Percentiles rank a stretch among this genome's conserved stretches.
phyloP scores from a whole-genome alignment of 2,329 filamentous ascomycete species.

The Colletotrichum trifolii region DNA sequence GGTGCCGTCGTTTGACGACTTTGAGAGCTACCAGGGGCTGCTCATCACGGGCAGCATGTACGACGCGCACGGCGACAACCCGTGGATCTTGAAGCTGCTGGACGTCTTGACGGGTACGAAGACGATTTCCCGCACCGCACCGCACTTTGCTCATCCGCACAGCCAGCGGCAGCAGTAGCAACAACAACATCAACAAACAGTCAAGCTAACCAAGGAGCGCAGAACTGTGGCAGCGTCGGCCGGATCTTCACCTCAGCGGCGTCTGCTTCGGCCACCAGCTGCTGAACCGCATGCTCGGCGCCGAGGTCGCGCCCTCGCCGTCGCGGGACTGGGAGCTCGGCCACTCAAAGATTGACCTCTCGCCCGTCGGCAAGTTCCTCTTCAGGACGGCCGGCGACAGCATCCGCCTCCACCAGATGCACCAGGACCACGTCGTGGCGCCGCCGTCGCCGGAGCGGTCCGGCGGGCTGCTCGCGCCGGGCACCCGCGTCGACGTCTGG shows the following conservation, averaged over 20 bases:
- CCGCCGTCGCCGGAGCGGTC: constrained; percentile 65
- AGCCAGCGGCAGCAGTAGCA: no score
- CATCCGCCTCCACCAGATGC: constrained; percentile 81
- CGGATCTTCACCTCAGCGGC: constrained; percentile 71
- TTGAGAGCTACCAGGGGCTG: constrained; percentile 77
- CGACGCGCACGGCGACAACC: constrained; percentile 76
- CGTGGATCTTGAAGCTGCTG: constrained; percentile 80
- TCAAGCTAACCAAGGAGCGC: not conserved
- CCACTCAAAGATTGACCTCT: constrained; percentile 73
- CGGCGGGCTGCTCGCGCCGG: constrained; percentile 49
- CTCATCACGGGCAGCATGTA: constrained; percentile 77
- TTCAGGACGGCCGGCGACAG: constrained; percentile 66
- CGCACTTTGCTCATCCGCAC: not conserved
- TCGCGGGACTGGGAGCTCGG: constrained; percentile 78
- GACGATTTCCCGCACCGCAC: constrained; percentile 5
- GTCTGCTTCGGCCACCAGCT: constrained; percentile 89
- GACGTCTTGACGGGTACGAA: constrained; percentile 61
- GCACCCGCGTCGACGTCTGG: constrained; percentile 63
- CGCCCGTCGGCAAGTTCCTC: constrained; percentile 72
- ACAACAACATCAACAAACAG: not conserved
- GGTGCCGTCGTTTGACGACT: constrained; percentile 59
- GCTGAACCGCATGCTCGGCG: constrained; percentile 75
- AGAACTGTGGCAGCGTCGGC: constrained; percentile 62
- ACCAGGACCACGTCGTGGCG: constrained; percentile 76
- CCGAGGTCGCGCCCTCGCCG: constrained; percentile 72